Evolutionary conservation across 495 filamentous ascomycete genomes (phyloP).

Genomic region (Penicillium waksmanii): DNA sequence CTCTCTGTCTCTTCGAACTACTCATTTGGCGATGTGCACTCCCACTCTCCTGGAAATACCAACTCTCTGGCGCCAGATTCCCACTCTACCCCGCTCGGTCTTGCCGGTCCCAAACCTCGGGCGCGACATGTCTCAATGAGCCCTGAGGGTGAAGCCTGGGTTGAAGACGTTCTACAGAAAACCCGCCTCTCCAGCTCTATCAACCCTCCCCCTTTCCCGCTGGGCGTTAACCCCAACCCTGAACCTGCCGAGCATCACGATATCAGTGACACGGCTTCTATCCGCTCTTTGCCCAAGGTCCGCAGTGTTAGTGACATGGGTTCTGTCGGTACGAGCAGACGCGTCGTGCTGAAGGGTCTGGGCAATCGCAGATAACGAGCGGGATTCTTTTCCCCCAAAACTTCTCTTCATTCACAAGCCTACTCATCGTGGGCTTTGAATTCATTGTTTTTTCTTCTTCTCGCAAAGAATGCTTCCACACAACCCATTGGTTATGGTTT

Average conservation of each 20-base stretch:
- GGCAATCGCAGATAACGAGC: conserved; percentile 26
- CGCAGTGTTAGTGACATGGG: conserved; percentile 49
- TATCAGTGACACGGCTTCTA: conserved; percentile 7
- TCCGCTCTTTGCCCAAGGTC: conserved; percentile 35
- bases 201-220: conserved; percentile 25
- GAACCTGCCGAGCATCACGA: conserved; percentile 12
- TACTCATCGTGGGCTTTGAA: neutral
- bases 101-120: conserved; percentile 53
- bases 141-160: conserved; percentile 57
- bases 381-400: neutral
- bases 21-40: conserved; percentile 30
- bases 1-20: conserved; percentile 45
- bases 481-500: neutral
- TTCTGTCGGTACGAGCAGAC: conserved; percentile 39
- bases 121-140: conserved; percentile 50
- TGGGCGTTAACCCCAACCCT: conserved; percentile 4
- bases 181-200: conserved; percentile 44
- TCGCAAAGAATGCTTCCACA: too few relatives aligned
- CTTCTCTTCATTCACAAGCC: neutral
- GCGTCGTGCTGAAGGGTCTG: conserved; percentile 43
- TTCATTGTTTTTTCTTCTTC: neutral
- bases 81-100: conserved; percentile 45
- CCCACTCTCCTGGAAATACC: conserved; percentile 30
- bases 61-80: conserved; percentile 18
- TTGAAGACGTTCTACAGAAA: conserved; percentile 49